Conservation (phyloP, 495 filamentous ascomycete genomes). For the Mytilinidion resinicola region DNA sequence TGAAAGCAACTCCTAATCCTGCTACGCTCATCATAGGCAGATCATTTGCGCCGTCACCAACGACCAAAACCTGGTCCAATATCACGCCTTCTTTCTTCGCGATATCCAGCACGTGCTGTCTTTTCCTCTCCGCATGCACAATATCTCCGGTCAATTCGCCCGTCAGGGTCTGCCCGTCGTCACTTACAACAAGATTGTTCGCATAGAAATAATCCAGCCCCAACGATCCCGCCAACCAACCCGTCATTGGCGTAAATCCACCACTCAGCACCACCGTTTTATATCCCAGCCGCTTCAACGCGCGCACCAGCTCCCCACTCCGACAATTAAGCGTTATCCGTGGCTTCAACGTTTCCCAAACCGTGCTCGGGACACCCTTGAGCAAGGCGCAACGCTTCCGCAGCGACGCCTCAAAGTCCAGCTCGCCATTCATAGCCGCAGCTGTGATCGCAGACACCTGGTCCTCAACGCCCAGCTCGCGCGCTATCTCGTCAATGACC, state of each 20-base stretch:
- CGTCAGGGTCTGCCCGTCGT: conserved; percentile 61
- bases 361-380: conserved; percentile 66
- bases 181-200: conserved; percentile 71
- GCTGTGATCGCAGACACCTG: conserved; percentile 75
- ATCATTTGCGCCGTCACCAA: conserved; percentile 95
- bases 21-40: conserved; percentile 85
- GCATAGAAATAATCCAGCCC: conserved; percentile 82
- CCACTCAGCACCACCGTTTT: conserved; percentile 87
- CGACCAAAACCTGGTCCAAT: conserved; percentile 70
- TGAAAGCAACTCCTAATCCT: conserved; percentile 86
- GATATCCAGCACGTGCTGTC: conserved; percentile 66
- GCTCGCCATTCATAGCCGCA: conserved; percentile 90
- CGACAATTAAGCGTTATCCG: conserved; percentile 76
- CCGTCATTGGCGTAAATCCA: conserved; percentile 81
- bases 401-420: conserved; percentile 84
- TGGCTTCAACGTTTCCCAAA: conserved; percentile 72
- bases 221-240: conserved; percentile 72
- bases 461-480: conserved; percentile 65
- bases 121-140: conserved; percentile 75
- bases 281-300: conserved; percentile 67
- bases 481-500: conserved; percentile 90
- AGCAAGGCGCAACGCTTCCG: conserved; percentile 72
- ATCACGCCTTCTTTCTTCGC: conserved; percentile 64
- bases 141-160: conserved; percentile 74
- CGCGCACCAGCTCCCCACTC: conserved; percentile 62